Evolutionary conservation across 805 yeast genomes (phyloP), one percentile per base, ranked within the genome.

Genomic region (Vanderwaltozyma verrucispora): DNA sequence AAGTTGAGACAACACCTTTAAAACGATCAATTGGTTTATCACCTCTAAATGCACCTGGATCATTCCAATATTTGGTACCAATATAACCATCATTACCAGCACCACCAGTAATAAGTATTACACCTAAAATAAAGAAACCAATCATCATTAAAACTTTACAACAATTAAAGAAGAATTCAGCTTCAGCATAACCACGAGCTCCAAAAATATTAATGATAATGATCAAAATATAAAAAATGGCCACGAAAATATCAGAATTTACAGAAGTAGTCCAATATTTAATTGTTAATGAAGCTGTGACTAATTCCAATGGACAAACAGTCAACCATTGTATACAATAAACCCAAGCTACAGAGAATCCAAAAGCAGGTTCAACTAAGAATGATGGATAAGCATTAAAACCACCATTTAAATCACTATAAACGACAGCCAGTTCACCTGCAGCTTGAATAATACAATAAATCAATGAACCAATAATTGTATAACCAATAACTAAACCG

Each of bases 371-470:
- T 47, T 76, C 83, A 21, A 77, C 61, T 43, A 77, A 68, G 41
- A 68, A 62, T 20, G 62, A 45, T n/a, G 78, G 72, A 46, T 74
- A 75, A 30, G 75, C 69, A 42, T 74, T 76, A 54, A 74, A 78
- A 5, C 80, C 80, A 51, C 85, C 85, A 31, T 75, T 64, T 36
- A 78, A 60, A 26, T 67, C 65, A 28, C 74, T 62, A 48, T 74
- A 79, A 13, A 73, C 68, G 36, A 76, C 77, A 1, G 83, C 79
- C 63, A 78, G 49, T 51, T 79, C 86, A 42, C 84, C 83, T 46
- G 75, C 69, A n/a, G 77, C 72, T 40, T 70, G 72, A 47, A 77
- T 72, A 37, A 76, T 75, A 43, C 71, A 66, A 55, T 70, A 74
- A 16, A 79, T 68, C 68, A 75, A 71, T 10, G 68, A 51, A 19